Base-by-base conservation (phyloP, 2,329 filamentous ascomycete species). In the Talaromyces sp. region DNA sequence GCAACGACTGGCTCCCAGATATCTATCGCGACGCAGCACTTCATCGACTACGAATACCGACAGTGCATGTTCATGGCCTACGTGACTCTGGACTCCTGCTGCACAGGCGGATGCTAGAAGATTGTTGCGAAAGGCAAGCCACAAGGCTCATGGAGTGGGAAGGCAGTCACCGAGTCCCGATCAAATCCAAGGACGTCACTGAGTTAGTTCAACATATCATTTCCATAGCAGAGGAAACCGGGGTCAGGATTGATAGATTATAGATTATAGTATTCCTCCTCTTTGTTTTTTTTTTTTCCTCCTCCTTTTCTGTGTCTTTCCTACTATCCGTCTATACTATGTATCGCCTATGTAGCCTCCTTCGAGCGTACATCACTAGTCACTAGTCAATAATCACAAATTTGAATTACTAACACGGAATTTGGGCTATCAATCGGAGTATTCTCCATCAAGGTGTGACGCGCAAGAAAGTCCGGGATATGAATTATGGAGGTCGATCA, bases 141-240 rank as follows among this genome's bases (percentile, higher is more conserved):
- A 77, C 82, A 6, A 80, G 75, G 44, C 65, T 92, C 53, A 72
- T 93, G 1, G 87, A 92, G 72, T 93, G 89, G 90, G 83, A 90
- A 61, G 90, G 89, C 0, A 82, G 81, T 1, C 90, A 94, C 72
- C 78, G 90, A 7, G 79, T 94, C 56, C 89, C 90, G 1, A 82
- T 93, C 63, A 90, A 89, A 78, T 79, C 76, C 18, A 76, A 74
- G 40, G 89, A 92, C 72, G 88, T 92, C 3, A 78, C 84, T 55
- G 78, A 73, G 14, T 76, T 90, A 10, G 78, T 84, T 14, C 73
- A 78, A 14, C 78, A 81, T 55, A 83, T 87, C 40, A 72, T 85
- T 28, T 76, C 79, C 27, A 69, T 86, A 40, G 83, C 83, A 6
- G 76, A 76, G 66, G 74, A 53, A 12, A 28, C 54, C 5, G 44